phyloP scores from a whole-genome alignment of 208 protist genomes.

The Acanthamoeba triangularis region DNA sequence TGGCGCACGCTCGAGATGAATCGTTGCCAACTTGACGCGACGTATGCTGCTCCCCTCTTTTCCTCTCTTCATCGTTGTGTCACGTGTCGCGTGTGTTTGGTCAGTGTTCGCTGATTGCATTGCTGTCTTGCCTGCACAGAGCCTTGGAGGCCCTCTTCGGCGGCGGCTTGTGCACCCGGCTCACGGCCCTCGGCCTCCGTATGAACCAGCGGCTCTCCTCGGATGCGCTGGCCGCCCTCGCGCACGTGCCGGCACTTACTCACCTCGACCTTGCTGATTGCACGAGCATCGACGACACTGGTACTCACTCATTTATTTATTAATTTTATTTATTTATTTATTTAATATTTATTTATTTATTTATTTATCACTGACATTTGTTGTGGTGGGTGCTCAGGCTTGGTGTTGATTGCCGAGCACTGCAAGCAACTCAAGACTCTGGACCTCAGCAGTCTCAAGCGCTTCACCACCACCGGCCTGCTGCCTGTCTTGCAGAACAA shows the following conservation, averaged over 20 bases:
- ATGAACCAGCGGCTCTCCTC: not conserved
- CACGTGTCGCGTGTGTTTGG: not conserved
- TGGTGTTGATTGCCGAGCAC: conserved; percentile 11
- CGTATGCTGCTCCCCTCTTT: not conserved
- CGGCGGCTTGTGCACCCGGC: not conserved
- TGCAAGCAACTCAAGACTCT: conserved; percentile 8
- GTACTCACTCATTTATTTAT: not conserved
- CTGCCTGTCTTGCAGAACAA: conserved; percentile 48
- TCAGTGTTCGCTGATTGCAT: not conserved
- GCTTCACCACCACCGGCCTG: conserved; percentile 1
- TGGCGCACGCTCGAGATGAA: not conserved
- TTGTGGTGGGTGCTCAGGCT: not conserved
- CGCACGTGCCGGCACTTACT: not conserved
- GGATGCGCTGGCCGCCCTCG: not conserved
- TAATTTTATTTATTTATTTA: not conserved
- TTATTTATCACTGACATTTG: not conserved
- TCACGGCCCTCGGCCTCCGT: not conserved
- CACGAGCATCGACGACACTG: not conserved
- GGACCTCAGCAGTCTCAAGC: not conserved
- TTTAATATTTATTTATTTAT: not conserved
- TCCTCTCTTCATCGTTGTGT: not conserved
- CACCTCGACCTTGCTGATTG: conserved; percentile 43
- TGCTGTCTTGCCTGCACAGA: not conserved
- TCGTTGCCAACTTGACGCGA: not conserved
- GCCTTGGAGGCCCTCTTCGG: not conserved